These are phyloP conservation scores for Berkeleyomyces basicola DNA, from an alignment of 2,329 filamentous ascomycete species.

Conservation along the genomic window DNA sequence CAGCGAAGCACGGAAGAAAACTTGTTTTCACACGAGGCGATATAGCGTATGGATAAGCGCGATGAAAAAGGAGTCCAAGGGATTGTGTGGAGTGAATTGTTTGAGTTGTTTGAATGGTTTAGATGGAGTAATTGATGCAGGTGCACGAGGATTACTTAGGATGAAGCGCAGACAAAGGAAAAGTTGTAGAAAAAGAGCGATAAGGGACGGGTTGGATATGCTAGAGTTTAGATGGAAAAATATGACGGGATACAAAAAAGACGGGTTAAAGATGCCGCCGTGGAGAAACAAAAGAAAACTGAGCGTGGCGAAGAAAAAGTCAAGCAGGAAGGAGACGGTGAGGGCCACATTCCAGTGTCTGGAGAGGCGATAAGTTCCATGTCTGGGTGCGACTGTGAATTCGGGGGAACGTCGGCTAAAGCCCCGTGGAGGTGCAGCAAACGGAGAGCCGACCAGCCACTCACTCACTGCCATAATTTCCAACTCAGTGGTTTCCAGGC, in stretches of 20 bases:
- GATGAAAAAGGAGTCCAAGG: background rate
- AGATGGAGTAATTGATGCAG: background rate
- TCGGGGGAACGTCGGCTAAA: background rate
- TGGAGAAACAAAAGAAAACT: no score
- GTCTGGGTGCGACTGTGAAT: background rate
- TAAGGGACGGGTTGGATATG: background rate
- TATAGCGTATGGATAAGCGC: background rate
- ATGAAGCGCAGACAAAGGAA: background rate
- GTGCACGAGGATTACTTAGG: background rate
- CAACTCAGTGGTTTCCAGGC: background rate
- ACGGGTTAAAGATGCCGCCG: background rate
- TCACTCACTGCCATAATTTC: background rate
- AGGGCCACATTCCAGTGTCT: background rate
- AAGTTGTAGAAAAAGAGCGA: background rate
- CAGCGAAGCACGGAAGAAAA: constrained; percentile 2
- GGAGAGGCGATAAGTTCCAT: background rate
- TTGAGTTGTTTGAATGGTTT: background rate
- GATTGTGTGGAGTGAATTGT: background rate
- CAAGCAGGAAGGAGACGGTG: background rate
- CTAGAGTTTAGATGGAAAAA: constrained; percentile 1
- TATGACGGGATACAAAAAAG: background rate
- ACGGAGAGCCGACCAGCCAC: background rate
- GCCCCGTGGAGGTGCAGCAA: background rate
- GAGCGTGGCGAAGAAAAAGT: background rate
- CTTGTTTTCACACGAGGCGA: no score